These are phyloP conservation scores for Phellopilus nigrolimitatus DNA, from an alignment of 1,284 basidiomycete species.

Conservation along the genomic window DNA sequence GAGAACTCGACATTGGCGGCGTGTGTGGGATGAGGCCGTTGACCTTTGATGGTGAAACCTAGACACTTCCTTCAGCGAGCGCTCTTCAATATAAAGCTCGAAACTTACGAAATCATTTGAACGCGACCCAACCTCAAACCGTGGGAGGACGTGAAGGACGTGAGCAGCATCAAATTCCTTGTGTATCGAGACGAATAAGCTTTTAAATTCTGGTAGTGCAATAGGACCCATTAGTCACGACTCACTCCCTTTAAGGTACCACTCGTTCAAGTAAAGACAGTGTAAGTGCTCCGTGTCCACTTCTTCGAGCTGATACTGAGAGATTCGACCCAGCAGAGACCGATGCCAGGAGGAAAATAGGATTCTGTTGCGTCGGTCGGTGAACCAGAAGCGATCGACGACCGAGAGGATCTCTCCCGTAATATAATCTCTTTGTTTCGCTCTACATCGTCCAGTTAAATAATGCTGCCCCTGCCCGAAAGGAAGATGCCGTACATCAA, in stretches of 20 bases:
- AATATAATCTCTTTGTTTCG: slow-evolving; percentile 52
- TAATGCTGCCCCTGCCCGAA: not conserved
- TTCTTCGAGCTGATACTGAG: slow-evolving; percentile 52
- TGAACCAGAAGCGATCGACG: slow-evolving; percentile 83
- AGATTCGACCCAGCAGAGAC: slow-evolving; percentile 50
- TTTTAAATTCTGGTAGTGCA: not conserved
- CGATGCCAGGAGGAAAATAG: slow-evolving; percentile 61
- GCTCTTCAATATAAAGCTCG: not conserved
- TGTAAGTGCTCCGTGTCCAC: slow-evolving; percentile 57
- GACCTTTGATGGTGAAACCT: slow-evolving; percentile 46
- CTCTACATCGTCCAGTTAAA: slow-evolving; percentile 34
- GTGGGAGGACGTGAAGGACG: not conserved
- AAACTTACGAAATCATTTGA: slow-evolving; percentile 1
- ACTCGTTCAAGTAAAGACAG: slow-evolving; percentile 23
- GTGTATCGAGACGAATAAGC: no score
- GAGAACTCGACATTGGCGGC: slow-evolving; percentile 31
- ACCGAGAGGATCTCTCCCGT: slow-evolving; percentile 87
- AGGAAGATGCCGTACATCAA: slow-evolving; percentile 45
- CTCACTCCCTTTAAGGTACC: not conserved
- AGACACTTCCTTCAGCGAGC: not conserved
- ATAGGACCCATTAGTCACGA: no score
- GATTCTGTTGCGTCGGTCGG: slow-evolving; percentile 41
- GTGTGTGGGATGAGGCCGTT: slow-evolving; percentile 44
- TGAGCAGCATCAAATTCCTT: not conserved
- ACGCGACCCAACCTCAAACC: not conserved